phyloP scores from a whole-genome alignment of 1,139 yeast species.

The Pichia sp. region DNA sequence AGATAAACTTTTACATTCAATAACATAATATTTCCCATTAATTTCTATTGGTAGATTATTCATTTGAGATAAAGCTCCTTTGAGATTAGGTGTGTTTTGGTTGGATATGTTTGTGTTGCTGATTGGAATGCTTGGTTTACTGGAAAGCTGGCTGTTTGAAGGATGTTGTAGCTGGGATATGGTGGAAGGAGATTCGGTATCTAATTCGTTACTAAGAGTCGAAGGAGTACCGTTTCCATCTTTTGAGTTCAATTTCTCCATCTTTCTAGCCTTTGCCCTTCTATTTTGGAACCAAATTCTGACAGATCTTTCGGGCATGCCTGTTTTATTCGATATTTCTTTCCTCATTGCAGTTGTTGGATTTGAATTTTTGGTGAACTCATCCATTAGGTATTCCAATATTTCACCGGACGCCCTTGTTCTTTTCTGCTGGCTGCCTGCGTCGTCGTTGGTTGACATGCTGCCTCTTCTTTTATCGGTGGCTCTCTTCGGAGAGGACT shows the following conservation, averaged over 20 bases:
- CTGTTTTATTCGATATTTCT: slow-evolving; percentile 69
- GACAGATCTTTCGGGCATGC: slow-evolving; percentile 89
- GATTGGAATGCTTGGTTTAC: not conserved
- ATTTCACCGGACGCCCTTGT: slow-evolving; percentile 85
- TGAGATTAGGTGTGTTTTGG: slow-evolving; percentile 4
- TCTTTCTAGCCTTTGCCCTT: slow-evolving; percentile 73
- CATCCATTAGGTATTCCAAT: slow-evolving; percentile 62
- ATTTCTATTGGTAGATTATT: slow-evolving; percentile 46
- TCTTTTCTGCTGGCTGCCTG: slow-evolving; percentile 33
- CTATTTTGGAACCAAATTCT: slow-evolving; percentile 95
- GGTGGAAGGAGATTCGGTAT: not conserved
- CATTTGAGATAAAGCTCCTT: slow-evolving; percentile 10
- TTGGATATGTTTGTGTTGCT: not conserved
- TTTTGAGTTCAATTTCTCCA: slow-evolving; percentile 44
- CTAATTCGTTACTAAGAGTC: not conserved
- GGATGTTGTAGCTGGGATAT: not conserved
- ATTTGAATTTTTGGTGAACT: slow-evolving; percentile 70
- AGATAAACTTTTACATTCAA: slow-evolving; percentile 63
- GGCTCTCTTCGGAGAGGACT: slow-evolving; percentile 15
- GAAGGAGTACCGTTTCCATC: slow-evolving; percentile 10
- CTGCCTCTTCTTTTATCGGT: slow-evolving; percentile 14
- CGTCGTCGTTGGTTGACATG: slow-evolving; percentile 5
- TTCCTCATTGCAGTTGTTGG: slow-evolving; percentile 69
- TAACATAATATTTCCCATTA: slow-evolving; percentile 65
- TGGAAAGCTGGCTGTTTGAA: no score